A percentile compares a stretch with the other conserved stretches of the same genome.
Conservation (phyloP, 306 rosid species). For the Sindora glabra region DNA sequence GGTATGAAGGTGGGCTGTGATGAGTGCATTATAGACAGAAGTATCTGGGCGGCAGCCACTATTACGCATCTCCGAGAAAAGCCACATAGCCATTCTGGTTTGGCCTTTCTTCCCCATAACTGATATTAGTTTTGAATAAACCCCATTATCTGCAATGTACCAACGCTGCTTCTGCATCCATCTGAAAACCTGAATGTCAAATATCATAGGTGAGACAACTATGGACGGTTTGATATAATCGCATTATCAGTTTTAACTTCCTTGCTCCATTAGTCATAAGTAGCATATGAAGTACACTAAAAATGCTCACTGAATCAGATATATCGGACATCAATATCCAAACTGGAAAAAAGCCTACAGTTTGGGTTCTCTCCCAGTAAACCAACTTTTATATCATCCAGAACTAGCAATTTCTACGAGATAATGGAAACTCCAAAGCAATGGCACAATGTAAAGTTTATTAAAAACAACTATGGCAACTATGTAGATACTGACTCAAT, state of each 20-base stretch:
- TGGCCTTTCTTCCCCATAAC: conserved; percentile 94
- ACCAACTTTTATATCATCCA: not conserved
- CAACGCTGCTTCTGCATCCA: conserved; percentile 98
- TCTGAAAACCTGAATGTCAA: conserved; percentile 73
- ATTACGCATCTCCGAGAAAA: conserved; percentile 90
- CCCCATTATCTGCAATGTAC: conserved; percentile 88
- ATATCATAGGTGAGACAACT: conserved; percentile 18
- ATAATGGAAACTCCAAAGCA: too few species aligned
- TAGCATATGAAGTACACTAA: not conserved
- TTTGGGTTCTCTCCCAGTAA: not conserved
- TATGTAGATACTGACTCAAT: too few species aligned
- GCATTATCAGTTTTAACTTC: not conserved
- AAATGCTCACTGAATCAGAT: not conserved
- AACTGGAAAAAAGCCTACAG: too few species aligned
- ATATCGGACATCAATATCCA: not conserved
- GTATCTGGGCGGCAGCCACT: conserved; percentile 85
- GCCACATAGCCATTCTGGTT: conserved; percentile 92
- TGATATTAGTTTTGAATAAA: conserved; percentile 80
- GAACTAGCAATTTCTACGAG: too few species aligned
- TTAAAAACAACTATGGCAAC: too few species aligned
- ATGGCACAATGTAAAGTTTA: too few species aligned
- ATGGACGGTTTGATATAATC: conserved; percentile 3
- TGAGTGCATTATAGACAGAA: conserved; percentile 82
- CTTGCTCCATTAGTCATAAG: not conserved
- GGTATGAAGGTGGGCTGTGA: conserved; percentile 80